These are phyloP conservation scores for Mortierella sp. DNA, from an alignment of 371 early-diverging fungal species.

Conservation along the genomic window DNA sequence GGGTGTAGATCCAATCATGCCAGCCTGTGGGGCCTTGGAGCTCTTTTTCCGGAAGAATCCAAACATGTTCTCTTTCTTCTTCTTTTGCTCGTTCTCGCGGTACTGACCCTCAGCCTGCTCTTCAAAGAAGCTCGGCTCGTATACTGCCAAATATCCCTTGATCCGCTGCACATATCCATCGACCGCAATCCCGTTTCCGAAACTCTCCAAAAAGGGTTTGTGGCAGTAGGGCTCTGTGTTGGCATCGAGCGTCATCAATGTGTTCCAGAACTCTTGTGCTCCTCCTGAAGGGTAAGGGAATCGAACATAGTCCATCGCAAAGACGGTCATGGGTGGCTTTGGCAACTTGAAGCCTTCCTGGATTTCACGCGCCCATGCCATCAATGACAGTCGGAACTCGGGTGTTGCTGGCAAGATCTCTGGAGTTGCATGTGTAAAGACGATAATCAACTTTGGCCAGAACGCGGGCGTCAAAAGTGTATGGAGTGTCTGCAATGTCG, in stretches of 20 bases:
- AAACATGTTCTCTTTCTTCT: slow-evolving; percentile 44
- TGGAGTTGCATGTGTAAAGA: slow-evolving; percentile 54
- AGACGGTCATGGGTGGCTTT: slow-evolving; percentile 42
- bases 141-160: slow-evolving; percentile 52
- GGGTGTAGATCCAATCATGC: background rate
- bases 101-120: slow-evolving; percentile 55
- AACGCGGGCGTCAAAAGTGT: slow-evolving; percentile 49
- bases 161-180: slow-evolving; percentile 53
- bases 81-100: slow-evolving; percentile 45
- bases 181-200: slow-evolving; percentile 45
- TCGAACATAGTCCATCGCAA: slow-evolving; percentile 53
- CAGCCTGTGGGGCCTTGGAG: slow-evolving; percentile 3
- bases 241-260: slow-evolving; percentile 54
- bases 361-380: slow-evolving; percentile 54
- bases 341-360: slow-evolving; percentile 49
- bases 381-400: slow-evolving; percentile 33
- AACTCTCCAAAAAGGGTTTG: slow-evolving; percentile 50
- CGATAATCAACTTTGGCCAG: slow-evolving; percentile 55
- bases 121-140: slow-evolving; percentile 54
- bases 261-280: slow-evolving; percentile 56
- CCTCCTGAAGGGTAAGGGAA: slow-evolving; percentile 54
- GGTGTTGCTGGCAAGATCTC: slow-evolving; percentile 32
- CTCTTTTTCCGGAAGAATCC: slow-evolving; percentile 35
- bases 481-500: slow-evolving; percentile 52
- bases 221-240: slow-evolving; percentile 49